A percentile compares a stretch with the other conserved stretches of the same genome.
Evolutionary conservation across 192 early-diverging fungal species (phyloP).

Genomic region (Coemansia sp.): DNA sequence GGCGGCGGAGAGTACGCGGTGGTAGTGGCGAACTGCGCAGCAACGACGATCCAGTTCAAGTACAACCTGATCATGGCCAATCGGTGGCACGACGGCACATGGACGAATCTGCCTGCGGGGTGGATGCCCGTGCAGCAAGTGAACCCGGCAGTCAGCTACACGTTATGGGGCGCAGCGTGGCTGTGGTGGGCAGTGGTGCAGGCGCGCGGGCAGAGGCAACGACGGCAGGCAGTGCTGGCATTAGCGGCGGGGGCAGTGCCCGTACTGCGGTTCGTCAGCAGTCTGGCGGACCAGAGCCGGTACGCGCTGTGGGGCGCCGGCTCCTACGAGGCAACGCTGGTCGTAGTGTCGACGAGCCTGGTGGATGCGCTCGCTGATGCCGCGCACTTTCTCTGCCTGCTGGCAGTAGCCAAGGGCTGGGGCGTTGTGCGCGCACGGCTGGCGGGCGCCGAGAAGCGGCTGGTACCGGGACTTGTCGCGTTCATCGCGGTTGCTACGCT

Average conservation of each 20-base stretch:
- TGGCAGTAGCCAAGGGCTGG: constrained; percentile 52
- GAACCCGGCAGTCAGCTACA: constrained; percentile 30
- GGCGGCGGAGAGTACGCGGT: constrained; percentile 53
- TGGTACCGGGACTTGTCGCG: constrained; percentile 38
- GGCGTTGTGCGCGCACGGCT: constrained; percentile 43
- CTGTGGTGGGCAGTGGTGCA: constrained; percentile 20
- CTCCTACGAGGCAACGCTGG: constrained; percentile 46
- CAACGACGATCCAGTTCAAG: constrained; percentile 55
- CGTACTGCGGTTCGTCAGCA: constrained; percentile 37
- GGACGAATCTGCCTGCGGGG: constrained; percentile 49
- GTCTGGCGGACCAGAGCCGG: constrained; percentile 50
- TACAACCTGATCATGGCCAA: constrained; percentile 57
- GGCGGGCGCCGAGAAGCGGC: constrained; percentile 43
- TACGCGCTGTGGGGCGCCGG: constrained; percentile 30
- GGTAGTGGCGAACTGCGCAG: constrained; percentile 52
- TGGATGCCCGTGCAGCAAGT: constrained; percentile 53
- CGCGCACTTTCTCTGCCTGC: constrained; percentile 26
- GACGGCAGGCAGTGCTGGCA: constrained; percentile 13
- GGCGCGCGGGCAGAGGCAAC: neutral
- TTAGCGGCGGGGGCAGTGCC: constrained; percentile 33
- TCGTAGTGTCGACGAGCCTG: constrained; percentile 45
- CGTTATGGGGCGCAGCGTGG: constrained; percentile 34
- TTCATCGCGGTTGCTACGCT: constrained; percentile 38
- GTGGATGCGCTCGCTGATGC: constrained; percentile 48
- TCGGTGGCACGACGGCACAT: constrained; percentile 40